A percentile compares a stretch with the other conserved stretches of the same genome.
phyloP scores from a whole-genome alignment of 2,329 filamentous ascomycete species.

The Penicillium polonicum region DNA sequence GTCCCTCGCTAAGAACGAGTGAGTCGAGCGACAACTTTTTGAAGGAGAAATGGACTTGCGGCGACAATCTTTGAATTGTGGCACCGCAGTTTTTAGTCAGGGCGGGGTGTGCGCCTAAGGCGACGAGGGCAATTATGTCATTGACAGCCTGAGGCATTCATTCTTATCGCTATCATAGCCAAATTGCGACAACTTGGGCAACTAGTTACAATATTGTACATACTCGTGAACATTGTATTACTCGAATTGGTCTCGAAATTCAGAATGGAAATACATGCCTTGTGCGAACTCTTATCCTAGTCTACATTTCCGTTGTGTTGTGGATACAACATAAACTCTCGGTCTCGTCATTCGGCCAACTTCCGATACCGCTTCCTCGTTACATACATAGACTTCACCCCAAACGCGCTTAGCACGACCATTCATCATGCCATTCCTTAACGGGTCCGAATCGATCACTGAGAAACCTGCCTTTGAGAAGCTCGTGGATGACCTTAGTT shows the following conservation, averaged over 20 bases:
- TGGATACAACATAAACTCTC: neutral
- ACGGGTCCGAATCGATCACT: constrained; percentile 14
- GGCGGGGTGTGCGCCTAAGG: constrained; percentile 30
- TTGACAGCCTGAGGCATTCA: constrained; percentile 9
- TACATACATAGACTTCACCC: constrained; percentile 1
- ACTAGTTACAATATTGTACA: neutral
- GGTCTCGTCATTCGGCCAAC: neutral
- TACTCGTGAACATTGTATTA: neutral
- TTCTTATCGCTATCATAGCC: constrained; percentile 16
- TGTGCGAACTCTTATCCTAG: neutral
- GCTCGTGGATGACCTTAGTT: constrained; percentile 71
- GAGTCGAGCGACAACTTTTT: constrained; percentile 6
- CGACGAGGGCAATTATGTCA: constrained; percentile 24
- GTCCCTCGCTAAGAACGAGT: constrained; percentile 13
- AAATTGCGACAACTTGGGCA: constrained; percentile 12
- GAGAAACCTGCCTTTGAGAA: constrained; percentile 56
- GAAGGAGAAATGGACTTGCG: constrained; percentile 21
- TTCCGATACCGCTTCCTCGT: constrained; percentile 5
- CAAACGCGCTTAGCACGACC: neutral
- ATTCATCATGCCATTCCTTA: constrained; percentile 37
- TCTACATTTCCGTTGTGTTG: neutral
- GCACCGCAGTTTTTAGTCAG: constrained; percentile 32
- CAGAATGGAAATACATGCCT: neutral
- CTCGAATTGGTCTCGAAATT: neutral
- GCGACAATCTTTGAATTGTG: constrained; percentile 35